Base-by-base conservation (phyloP, 2,329 filamentous ascomycete species). In the Penicillium crustosum region DNA sequence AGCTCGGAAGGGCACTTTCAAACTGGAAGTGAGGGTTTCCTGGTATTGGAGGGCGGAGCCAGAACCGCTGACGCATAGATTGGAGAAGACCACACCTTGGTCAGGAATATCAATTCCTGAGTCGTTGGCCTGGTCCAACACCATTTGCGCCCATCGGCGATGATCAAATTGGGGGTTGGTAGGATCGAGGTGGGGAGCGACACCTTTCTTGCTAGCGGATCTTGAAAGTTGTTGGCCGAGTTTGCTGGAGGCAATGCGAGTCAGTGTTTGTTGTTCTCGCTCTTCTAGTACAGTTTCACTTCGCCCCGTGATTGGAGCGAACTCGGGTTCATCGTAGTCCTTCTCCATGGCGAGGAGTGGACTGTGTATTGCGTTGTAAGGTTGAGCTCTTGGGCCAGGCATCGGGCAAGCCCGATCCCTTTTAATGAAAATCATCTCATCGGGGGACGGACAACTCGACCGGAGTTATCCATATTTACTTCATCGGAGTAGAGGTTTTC, bases 1-100 rank as follows among this genome's bases (percentile, higher is more conserved):
- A 8, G 49, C 33, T 19, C 81, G 76, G 23, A 83, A 68, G 23
- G 68, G 68, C 27, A 63, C 50, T 6, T 55, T 59, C 35, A 70
- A 53, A 19, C 57, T 61, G 6, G 67, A 69, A 2, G 60, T 48
- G 5, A 70, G 39, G 19, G 65, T 70, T 36, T 70, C 61, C 54
- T 70, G 68, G 36, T 61, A 62, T 38, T 62, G 66, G 8, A 69
- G 47, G 4, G 65, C 58, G 3, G 64, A 62, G 13, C 68, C 68
- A 2, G 64, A 66, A 25, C 68, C 68, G 6, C 63, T 66, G 33
- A 70, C 60, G 4, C 58, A 65, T 8, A 70, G 53, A 25, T 69
- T 59, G 12, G 61, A 61, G 35, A 70, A 70, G 21, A 68, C 65
- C 6, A 70, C 60, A 5, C 68, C 65, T 51, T 69, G 67, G 15